These are phyloP conservation scores for Lentinus tigrinus DNA, from an alignment of 768 basidiomycete genomes.

Conservation along the genomic window DNA sequence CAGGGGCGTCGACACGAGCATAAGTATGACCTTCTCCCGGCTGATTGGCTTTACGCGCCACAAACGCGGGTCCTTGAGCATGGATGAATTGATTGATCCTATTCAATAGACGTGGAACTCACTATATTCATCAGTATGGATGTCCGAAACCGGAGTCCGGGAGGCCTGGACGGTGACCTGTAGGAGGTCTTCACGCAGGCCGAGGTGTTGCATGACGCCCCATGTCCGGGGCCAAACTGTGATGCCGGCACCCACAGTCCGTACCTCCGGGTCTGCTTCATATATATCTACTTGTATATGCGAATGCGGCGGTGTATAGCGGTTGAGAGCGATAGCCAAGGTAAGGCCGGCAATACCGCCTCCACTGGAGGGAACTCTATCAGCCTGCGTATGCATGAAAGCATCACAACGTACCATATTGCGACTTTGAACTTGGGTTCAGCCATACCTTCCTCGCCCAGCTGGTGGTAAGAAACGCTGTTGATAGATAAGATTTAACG, in stretches of 20 bases:
- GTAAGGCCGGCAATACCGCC: conserved; percentile 41
- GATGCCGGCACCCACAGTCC: conserved; percentile 40
- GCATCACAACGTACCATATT: not conserved
- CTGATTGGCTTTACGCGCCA: conserved; percentile 21
- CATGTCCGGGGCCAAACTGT: conserved; percentile 46
- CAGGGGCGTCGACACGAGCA: conserved; percentile 17
- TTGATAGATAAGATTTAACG: too few species aligned
- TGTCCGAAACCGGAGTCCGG: not conserved
- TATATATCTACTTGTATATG: conserved; percentile 36
- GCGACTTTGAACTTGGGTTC: conserved; percentile 30
- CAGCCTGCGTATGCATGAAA: not conserved
- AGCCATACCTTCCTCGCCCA: not conserved
- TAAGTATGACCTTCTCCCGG: conserved; percentile 13
- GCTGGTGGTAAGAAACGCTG: too few species aligned
- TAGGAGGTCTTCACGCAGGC: conserved; percentile 26
- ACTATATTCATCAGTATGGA: not conserved
- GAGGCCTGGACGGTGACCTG: conserved; percentile 13
- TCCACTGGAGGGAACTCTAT: not conserved
- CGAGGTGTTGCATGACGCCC: conserved; percentile 41
- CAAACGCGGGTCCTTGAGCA: conserved; percentile 21
- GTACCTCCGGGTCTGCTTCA: conserved; percentile 41
- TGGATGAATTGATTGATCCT: not conserved
- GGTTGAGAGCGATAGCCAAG: conserved; percentile 36
- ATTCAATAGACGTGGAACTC: not conserved
- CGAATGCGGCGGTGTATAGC: conserved; percentile 28